Base-by-base conservation (phyloP, 2,329 filamentous ascomycete genomes). In the Arthroderma uncinatum region DNA sequence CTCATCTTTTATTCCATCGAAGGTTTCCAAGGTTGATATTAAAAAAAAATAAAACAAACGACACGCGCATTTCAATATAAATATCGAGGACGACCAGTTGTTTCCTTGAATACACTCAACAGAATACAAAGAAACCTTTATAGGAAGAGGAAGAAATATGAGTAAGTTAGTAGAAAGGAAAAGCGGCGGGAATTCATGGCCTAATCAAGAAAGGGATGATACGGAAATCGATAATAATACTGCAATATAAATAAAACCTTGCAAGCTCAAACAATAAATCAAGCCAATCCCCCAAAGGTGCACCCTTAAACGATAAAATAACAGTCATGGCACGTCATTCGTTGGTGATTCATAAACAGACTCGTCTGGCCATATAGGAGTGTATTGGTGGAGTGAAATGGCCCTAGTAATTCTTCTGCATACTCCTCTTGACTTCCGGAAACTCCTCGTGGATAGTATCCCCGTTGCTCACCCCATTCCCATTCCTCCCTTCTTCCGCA, bases 391-490 rank as follows among this genome's bases (percentile, higher is more conserved):
- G n/a, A n/a, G n/a, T n/a, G n/a, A n/a, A n/a, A n/a, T n/a, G n/a
- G 19, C 28, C 28, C 54, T 30, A 56, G 28, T 58, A 56, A 19
- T 52, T 48, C 33, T 60, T 60, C 44, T 56, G 56, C 58, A 59
- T 58, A 14, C 36, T 48, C 56, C 25, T 58, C 33, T 60, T 60
- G 19, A 56, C 30, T 30, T 61, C 36, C 8, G 55, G 53, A 28
- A 52, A 56, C 12, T 56, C 39, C 21, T 58, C 57, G 28, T 56
- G 55, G 23, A 39, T 39, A 55, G 25, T 30, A 16, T 28, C 44
- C 5, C 23, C 44, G 12, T 28, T 21, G 7, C 12, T 2, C n/a
- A 30, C 21, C 19, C 23, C 23, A 10, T 30, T 48, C 44, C 10
- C 9, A 4, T 28, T 28, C 16, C 21, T 14, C 9, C n/a, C n/a